Percentiles rank a stretch among this genome's conserved stretches.
phyloP scores from a whole-genome alignment of 352 stramenopile species.

The Phytophthora europaea region DNA sequence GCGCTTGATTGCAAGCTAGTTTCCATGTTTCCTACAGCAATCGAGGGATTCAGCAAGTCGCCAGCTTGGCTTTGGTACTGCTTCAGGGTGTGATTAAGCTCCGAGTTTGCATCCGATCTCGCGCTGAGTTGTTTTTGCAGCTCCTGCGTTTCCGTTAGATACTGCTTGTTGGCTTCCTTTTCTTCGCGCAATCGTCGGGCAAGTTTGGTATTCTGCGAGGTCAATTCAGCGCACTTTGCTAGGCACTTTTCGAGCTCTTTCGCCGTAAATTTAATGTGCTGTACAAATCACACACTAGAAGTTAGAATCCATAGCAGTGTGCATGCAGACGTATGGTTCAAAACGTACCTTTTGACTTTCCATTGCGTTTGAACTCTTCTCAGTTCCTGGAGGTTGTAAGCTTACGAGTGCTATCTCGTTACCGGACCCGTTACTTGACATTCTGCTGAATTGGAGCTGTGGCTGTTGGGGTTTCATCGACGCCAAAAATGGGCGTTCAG shows the following conservation, averaged over 20 bases:
- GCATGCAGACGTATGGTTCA: neutral
- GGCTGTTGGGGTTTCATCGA: conserved; percentile 17
- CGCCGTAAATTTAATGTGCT: neutral
- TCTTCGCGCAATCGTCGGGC: conserved; percentile 31
- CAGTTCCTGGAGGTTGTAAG: neutral
- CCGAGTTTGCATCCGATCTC: conserved; percentile 26
- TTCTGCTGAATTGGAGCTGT: conserved; percentile 3
- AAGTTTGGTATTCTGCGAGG: conserved; percentile 43
- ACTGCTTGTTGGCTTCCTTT: conserved; percentile 31
- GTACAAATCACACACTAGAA: neutral
- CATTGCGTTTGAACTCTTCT: conserved; percentile 9
- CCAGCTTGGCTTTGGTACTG: conserved; percentile 16
- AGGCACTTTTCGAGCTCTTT: conserved; percentile 35
- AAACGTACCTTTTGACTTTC: conserved; percentile 14
- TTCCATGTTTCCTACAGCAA: neutral
- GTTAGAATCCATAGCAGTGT: neutral
- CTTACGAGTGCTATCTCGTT: neutral
- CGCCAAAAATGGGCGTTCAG: conserved; percentile 26
- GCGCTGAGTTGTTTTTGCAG: conserved; percentile 34
- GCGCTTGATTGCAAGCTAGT: neutral
- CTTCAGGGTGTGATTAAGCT: conserved; percentile 21
- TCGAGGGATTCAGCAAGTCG: neutral
- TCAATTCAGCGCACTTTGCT: conserved; percentile 36
- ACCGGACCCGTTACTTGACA: conserved; percentile 18
- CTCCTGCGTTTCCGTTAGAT: conserved; percentile 32